Base-by-base conservation (phyloP, 2,329 filamentous ascomycete genomes). In the Periconia digitata region DNA sequence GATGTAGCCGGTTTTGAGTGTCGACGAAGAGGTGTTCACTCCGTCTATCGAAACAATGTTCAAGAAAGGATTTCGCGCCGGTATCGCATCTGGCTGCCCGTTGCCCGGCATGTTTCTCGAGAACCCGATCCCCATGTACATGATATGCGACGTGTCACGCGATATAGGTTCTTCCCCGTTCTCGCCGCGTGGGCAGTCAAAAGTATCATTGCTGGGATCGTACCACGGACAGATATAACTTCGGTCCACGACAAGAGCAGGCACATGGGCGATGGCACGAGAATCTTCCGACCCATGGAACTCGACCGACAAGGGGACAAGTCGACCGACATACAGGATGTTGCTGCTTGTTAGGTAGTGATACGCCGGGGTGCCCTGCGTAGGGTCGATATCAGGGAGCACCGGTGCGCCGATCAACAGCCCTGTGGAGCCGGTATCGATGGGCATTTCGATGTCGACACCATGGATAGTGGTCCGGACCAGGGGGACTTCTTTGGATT, bases 81-180 rank as follows among this genome's bases (percentile, higher is more conserved):
- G 65, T 17, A 58, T 47, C 29, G 58, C 66, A 44, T 58, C 61
- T 5, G 60, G 61, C 60, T 67, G 64, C 7, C 60, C 62, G 20
- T 66, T 62, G 15, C 49, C 60, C 7, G 55, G 51, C 22, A 47
- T 48, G 39, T 71, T 71, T 32, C 67, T 56, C 6, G 66, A 66
- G 24, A 71, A 71, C 1, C 67, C 67, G 36, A 71, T 58, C 8
- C 67, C 67, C 67, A 71, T 71, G 46, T 70, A 71, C 16, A 58
- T 69, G 24, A 71, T 71, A 13, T 53, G 47, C 6, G 56, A 59
- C 18, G 60, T 64, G 35, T 68, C 59, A 39, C 64, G 46, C 15
- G 53, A 53, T 21, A 47, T 32, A 2, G 66, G 59, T 15, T 56
- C 49, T 23, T 66, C 62, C 6, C 59, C 59, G 8, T 62, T 40